Evolutionary conservation across 345 rosid genomes (phyloP), one percentile per base, ranked within the genome.

Genomic region (Salix exigua): DNA sequence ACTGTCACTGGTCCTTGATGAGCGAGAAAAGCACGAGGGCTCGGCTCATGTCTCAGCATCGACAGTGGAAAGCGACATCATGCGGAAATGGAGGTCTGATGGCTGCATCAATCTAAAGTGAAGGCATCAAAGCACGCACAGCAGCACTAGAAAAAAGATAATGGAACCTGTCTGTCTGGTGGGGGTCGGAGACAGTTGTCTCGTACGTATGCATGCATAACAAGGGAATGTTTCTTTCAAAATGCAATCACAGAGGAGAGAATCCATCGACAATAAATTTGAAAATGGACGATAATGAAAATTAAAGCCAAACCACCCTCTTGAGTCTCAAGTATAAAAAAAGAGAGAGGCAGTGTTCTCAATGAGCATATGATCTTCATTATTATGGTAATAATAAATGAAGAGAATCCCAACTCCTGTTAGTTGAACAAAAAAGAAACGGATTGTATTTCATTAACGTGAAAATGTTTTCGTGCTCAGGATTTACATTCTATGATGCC

Each of bases 191-290:
- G 18, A 14, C 6, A 61, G 11, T 51, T 51, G 75, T 80, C 73
- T 70, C 76, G 60, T 75, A n/a, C n/a, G n/a, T n/a, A n/a, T n/a
- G n/a, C n/a, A 14, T 73, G 42, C 72, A 72, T 53, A 58, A 58
- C 55, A 68, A 13, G 21, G 77, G 79, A 76, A 76, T 73, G 80
- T 75, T 51, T 17, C 61, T 25, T 55, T 72, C 18, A n/a, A 23
- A 50, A 23, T 67, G 68, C 33, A 55, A 46, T 58, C 10, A 19
- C 25, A 28, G 35, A 23, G 28, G 35, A 74, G 28, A 63, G 82
- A 58, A 83, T 81, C 82, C 25, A 63, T 0, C 18, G 3, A 2
- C 25, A 5, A 35, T 2, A 65, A 42, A 48, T 68, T 35, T 12
- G 64, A 11, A 33, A 61, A 25, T 30, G 8, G 19, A n/a, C 37